Evolutionary conservation across 192 early-diverging fungal species (phyloP), one percentile per base, ranked within the genome.

Genomic region (Mortierella antarctica): DNA sequence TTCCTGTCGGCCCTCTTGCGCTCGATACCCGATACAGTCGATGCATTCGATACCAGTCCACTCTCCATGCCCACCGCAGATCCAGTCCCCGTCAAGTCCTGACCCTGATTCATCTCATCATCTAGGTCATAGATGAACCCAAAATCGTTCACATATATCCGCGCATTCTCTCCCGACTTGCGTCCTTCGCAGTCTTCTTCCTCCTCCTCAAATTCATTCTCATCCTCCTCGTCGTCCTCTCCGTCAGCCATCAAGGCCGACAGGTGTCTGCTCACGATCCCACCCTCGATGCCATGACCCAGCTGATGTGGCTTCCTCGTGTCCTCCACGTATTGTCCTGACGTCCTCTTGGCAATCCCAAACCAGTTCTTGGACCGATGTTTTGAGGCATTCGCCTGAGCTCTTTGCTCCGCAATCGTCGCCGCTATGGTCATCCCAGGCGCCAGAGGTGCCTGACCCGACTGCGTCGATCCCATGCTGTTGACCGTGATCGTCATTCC

Each of bases 41-140:
- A 71, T 18, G 55, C 49, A 23, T 54, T 79, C 21, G 76, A 71
- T 42, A 68, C 67, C 10, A 48, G 8, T n/a, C 55, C 45, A 8
- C 62, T 59, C 11, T 53, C 21, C 13, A 50, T 2, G 39, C 70
- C 59, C 20, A 67, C 17, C 11, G 62, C 5, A 13, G 59, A 67
- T 57, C 77, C 70, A 6, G 47, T 67, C 4, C 77, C 77, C 13
- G 64, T 64, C 74, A 67, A n/a, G 46, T 62, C 77, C 65, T 72
- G 77, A 15, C 65, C 77, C 59, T 60, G 70, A 23, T 49, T 72
- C 64, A 48, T 72, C 46, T 80, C 77, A 55, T 80, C 77, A 13
- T 80, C 77, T 9, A 80, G 53, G 46, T 80, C 77, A 48, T 80
- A 80, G 52, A 80, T 72, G 20, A 80, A 80, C 6, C 77, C 77